Base-by-base conservation (phyloP, 192 early-diverging fungal species). In the Entomortierella chlamydospora region DNA sequence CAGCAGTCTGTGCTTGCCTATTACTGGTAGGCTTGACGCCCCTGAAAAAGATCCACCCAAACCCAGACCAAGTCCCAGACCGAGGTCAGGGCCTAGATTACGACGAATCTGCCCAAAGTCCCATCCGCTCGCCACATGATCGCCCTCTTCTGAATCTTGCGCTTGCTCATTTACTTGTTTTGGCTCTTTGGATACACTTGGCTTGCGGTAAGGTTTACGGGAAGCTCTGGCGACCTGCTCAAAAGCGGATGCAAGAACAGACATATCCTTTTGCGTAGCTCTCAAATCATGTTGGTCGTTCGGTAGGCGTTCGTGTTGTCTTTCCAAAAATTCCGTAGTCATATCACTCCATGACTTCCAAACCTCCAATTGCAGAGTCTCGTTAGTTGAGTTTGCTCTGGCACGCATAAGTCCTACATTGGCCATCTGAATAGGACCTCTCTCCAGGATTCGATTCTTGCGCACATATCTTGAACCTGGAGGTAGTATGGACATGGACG, bases 341-440 rank as follows among this genome's bases (percentile, higher is more conserved):
- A 79, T 79, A 9, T 34, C 23, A 0, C 17, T 57, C 76, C 76
- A 79, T 17, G 55, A 9, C 29, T 56, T 70, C 76, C 68, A 66
- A 13, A 70, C 68, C 1, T 79, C 76, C 0, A 56, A 56, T 9
- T 51, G 68, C 49, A 64, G 42, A 4, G 28, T 20, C 4, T 20
- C 17, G 11, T 61, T 50, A 20, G 22, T 26, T 2, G 76, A 53
- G 13, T 26, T 47, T 25, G 76, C 61, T 43, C 68, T 79, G 33
- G 76, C 76, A 4, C 50, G 61, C 68, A 79, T 79, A 0, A 79
- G 68, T 9, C 76, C 76, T 0, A 79, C 68, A 20, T 79, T 70
- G 1, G 68, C 76, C 57, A 79, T 41, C 31, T 65, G 68, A 56
- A 79, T 66, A 29, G 76, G 76, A 10, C 76, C 76, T 26, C 39